Conservation (phyloP, 208 protist species). For the Acanthamoeba royreba region DNA sequence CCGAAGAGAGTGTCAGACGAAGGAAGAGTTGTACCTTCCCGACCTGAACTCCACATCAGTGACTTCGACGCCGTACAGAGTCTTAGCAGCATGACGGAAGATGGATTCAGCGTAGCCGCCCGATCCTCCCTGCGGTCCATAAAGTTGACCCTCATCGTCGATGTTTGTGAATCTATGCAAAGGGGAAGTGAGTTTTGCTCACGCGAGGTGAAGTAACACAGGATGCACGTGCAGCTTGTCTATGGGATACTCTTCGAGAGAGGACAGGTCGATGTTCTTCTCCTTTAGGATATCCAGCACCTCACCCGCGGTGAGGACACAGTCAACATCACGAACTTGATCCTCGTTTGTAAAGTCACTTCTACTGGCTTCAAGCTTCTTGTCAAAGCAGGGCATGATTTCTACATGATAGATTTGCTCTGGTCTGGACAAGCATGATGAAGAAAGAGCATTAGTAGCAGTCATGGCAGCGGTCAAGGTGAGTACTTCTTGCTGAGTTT, state of each 20-base stretch:
- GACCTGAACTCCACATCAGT: constrained; percentile 59
- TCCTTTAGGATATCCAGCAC: constrained; percentile 87
- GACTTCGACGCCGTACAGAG: constrained; percentile 76
- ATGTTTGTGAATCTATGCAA: constrained; percentile 11
- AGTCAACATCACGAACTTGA: constrained; percentile 88
- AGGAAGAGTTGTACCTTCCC: neutral
- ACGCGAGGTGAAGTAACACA: neutral
- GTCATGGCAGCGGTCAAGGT: constrained; percentile 79
- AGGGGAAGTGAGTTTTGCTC: neutral
- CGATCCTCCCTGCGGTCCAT: neutral
- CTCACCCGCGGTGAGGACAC: constrained; percentile 92
- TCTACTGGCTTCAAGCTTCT: constrained; percentile 96
- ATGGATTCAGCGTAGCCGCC: constrained; percentile 79
- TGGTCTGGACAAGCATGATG: constrained; percentile 17
- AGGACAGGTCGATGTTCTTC: constrained; percentile 48
- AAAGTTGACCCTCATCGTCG: neutral
- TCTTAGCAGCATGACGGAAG: constrained; percentile 68
- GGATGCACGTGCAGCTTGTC: neutral
- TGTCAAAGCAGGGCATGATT: constrained; percentile 98
- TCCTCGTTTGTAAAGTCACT: constrained; percentile 79
- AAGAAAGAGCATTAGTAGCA: constrained; percentile 83
- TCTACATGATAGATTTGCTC: constrained; percentile 89
- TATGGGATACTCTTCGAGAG: constrained; percentile 12
- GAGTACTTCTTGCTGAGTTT: neutral
- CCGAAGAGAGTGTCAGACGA: neutral